Base-by-base conservation (phyloP, 176 grass and related monocot species). In the Saccharum spontaneum region DNA sequence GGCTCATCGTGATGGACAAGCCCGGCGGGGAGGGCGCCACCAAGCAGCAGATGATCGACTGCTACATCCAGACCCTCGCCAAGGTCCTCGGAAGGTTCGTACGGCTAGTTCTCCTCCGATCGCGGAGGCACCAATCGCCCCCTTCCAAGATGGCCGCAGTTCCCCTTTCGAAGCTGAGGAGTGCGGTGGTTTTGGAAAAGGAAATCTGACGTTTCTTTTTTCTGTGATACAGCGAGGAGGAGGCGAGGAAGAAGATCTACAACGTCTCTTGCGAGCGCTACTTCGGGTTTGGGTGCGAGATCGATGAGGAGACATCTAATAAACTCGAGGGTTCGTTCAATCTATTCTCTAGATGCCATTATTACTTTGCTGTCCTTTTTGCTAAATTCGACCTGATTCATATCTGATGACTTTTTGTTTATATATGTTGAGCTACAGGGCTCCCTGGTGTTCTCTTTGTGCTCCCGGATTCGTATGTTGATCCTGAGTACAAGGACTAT, bases 291-390 rank as follows among this genome's bases (percentile, higher is more conserved):
- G 91, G 94, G 5, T 99, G 93, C 44, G 90, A 90, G 75, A 93
- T 99, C n/a, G 90, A 92, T 16, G 91, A 96, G 86, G 97, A 96
- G 60, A 99, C 93, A 45, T 96, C 97, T 40, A 95, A 99, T 86
- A 99, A 99, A 46, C 92, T 99, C 15, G 92, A 99, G 75, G 97
- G 97, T 94, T 15, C 37, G 67, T 63, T 75, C 55, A 7, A 13
- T 73, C 39, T 69, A 1, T 28, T 28, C 28, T 28, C 28, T 28
- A 28, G 28, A 28, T 28, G 28, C 28, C 28, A 28, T 28, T 28
- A 28, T 28, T 28, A 28, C 28, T 28, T 11, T 39, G 57, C 5
- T 45, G 24, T 36, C 55, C 33, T 69, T 74, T 49, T 49, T 49
- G 16, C 68, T 60, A 2, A 71, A n/a, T 36, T 20, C 1, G 26